Evolutionary conservation across 2,329 filamentous ascomycete genomes (phyloP), one percentile per base, ranked within the genome.

Genomic region (Aureobasidium sp.): DNA sequence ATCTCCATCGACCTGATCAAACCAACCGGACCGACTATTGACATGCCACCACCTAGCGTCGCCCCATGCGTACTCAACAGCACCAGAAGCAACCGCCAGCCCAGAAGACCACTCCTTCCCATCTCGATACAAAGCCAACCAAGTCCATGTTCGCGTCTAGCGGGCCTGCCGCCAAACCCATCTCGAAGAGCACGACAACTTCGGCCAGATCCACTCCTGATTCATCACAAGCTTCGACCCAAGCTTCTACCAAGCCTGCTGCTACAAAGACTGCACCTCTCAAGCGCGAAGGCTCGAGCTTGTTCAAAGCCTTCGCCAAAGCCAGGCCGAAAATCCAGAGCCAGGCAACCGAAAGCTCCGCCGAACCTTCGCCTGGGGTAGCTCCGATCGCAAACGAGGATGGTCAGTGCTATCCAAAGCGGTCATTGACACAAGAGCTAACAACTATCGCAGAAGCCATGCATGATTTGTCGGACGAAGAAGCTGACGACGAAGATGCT

Each of bases 251-350:
- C 68, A 62, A 68, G 63, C 62, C 70, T 63, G 65, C 71, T 60
- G 78, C 70, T 62, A 65, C 71, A 55, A 79, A 78, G 64, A 61
- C 70, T 19, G 68, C 76, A 2, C 69, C 73, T 6, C 65, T 80
- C 2, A 90, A 89, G 68, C 82, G 82, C 60, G 81, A 82, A 57
- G 78, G 76, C 17, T 83, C 85, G 2, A 82, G 83, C 62, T 83
- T 95, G 27, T 90, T 94, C 79, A 86, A 87, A 62, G 88, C 89
- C 0, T 95, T 95, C 70, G 88, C 89, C 15, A 89, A 68, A 42
- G 72, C 79, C 2, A 86, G 85, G 66, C 77, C 85, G 4, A 89
- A 76, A 62, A 65, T 66, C 65, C 65, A 79, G 74, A 68, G 74
- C 67, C 64, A 77, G 70, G 70, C 71, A 3, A 71, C 75, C 15